These are phyloP conservation scores for Arthroderma sp. DNA, from an alignment of 2,329 filamentous ascomycete species.

Conservation along the genomic window DNA sequence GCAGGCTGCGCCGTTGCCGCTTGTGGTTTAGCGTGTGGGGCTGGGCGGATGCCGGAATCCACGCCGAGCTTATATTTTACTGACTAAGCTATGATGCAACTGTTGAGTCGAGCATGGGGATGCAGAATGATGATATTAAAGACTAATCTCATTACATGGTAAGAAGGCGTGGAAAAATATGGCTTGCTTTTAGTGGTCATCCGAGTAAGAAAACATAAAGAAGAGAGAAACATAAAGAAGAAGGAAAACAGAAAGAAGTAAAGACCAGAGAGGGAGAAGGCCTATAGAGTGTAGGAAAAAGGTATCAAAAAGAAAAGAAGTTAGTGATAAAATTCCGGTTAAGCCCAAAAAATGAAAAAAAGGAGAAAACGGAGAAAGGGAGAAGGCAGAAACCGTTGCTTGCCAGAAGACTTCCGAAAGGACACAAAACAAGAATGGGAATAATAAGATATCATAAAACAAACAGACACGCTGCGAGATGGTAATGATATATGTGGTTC, in stretches of 20 bases:
- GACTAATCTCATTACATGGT: no score
- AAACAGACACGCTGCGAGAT: neutral
- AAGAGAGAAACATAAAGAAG: conserved; percentile 6
- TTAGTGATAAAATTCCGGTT: neutral
- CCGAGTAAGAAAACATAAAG: neutral
- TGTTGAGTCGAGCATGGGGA: no score
- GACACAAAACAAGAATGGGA: neutral
- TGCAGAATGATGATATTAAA: no score
- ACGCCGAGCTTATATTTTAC: no score
- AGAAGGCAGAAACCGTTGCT: neutral
- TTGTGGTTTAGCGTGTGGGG: no score
- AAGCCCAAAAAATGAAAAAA: conserved; percentile 6
- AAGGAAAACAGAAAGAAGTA: conserved; percentile 6
- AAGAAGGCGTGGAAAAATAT: neutral
- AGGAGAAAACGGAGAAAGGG: conserved; percentile 5
- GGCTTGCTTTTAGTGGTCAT: neutral
- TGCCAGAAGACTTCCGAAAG: no score
- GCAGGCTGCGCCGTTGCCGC: no score
- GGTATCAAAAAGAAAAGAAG: neutral
- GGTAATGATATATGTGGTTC: neutral
- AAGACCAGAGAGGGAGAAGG: conserved; percentile 5
- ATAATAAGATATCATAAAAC: neutral
- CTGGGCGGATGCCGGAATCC: no score
- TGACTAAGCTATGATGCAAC: no score
- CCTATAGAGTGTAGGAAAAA: neutral